These are phyloP conservation scores for Ciborinia camelliae DNA, from an alignment of 2,329 filamentous ascomycete genomes.

Conservation along the genomic window DNA sequence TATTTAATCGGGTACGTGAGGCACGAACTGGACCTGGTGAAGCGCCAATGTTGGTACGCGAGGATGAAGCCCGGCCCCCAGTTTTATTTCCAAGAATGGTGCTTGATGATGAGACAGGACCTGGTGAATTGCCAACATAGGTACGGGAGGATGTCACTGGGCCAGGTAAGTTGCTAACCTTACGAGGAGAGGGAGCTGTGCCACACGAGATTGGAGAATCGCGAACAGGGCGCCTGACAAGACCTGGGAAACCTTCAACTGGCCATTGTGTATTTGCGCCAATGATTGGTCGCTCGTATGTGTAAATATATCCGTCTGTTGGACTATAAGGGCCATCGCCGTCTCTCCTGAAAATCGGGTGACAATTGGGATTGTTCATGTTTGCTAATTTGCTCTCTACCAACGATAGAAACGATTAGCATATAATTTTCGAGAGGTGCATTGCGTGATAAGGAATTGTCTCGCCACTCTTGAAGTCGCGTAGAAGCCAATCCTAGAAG, in stretches of 20 bases:
- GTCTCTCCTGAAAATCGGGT: not conserved
- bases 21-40: not conserved
- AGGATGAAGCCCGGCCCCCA: not conserved
- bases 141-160: not conserved
- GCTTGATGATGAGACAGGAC: too few species aligned
- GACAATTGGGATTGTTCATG: slow-evolving; percentile 2
- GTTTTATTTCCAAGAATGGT: not conserved
- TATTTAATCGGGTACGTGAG: not conserved
- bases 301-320: not conserved
- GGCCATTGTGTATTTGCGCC: not conserved
- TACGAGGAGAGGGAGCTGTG: not conserved
- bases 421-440: not conserved
- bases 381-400: not conserved
- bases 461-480: not conserved
- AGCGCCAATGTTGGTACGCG: not conserved
- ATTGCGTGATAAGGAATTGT: not conserved
- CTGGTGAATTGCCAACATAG: not conserved
- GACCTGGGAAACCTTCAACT: not conserved
- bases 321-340: not conserved
- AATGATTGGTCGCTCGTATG: not conserved
- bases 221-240: not conserved
- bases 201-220: not conserved
- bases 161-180: not conserved
- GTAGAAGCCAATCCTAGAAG: not conserved
- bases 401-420: not conserved